Evolutionary conservation across 306 rosid genomes (phyloP).

Genomic region (Calophaca sinica): DNA sequence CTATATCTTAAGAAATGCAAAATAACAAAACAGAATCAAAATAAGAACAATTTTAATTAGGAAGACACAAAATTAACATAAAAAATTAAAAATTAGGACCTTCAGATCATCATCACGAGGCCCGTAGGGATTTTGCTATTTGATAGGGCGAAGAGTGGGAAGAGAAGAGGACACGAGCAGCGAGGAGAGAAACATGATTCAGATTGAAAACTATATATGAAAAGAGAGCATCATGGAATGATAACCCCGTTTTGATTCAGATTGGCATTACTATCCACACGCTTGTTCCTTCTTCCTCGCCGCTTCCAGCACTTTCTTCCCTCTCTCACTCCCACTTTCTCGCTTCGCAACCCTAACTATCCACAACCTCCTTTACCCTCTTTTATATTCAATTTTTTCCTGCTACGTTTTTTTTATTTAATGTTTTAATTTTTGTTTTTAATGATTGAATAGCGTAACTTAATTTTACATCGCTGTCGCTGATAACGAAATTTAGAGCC

Average conservation of each 20-base stretch:
- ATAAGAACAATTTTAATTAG: too few relatives aligned
- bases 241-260: conserved; percentile 35
- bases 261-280: conserved; percentile 36
- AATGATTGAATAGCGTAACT: too few relatives aligned
- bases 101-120: conserved; percentile 48
- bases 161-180: conserved; percentile 30
- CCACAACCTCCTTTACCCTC: too few relatives aligned
- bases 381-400: too few relatives aligned
- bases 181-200: conserved; percentile 27
- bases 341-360: conserved; percentile 11
- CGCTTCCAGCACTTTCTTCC: conserved; percentile 31
- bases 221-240: conserved; percentile 27
- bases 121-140: conserved; percentile 1
- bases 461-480: too few relatives aligned
- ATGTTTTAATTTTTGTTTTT: too few relatives aligned
- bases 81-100: not conserved
- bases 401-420: too few relatives aligned
- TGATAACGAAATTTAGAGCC: too few relatives aligned
- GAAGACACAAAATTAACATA: too few relatives aligned
- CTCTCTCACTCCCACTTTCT: not conserved
- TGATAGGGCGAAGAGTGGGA: not conserved
- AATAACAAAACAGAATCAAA: too few relatives aligned
- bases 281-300: conserved; percentile 25
- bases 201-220: conserved; percentile 46
- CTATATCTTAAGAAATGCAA: too few relatives aligned